Evolutionary conservation across 805 yeast species (phyloP), one percentile per base, ranked within the genome.

Genomic region (Candida chauliodis): DNA sequence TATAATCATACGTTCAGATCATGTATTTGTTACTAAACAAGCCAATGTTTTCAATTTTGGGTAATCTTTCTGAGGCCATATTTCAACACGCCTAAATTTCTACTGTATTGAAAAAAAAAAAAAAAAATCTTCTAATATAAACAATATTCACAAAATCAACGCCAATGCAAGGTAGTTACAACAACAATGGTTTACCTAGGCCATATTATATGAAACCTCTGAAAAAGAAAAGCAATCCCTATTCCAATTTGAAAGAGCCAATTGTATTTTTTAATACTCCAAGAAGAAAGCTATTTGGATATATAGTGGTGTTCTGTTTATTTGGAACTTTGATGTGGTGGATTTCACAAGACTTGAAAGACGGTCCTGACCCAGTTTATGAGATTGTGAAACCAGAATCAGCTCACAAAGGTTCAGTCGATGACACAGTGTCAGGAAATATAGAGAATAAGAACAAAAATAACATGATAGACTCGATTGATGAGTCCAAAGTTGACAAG

Each of bases 161-260:
- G 15, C 15, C 30, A 27, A 68, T 68, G 74, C 74, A 68, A 55
- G 74, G 74, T 25, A 52, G 66, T 9, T 65, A 68, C 47, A 63
- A 62, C 37, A 58, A 53, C 38, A 58, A 63, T 44, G 74, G 73
- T 11, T 57, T 68, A 34, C 74, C 74, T 15, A 53, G 73, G 42
- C 74, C 74, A 5, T 68, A 68, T 50, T 63, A 68, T 47, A 68
- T 68, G 73, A 68, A 66, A 47, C 72, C 74, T 3, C 30, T 49
- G n/a, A 49, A 43, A 32, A 55, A 53, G 41, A 62, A 58, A 38
- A 46, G 50, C 16, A 62, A 69, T 0, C 67, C 63, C 1, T 68
- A 68, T 45, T 58, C 61, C 19, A 43, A 46, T n/a, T 31, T 42
- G 27, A 58, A 57, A 20, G 42, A 58, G 43, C 60, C 69, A 6